Conservation (phyloP, 352 stramenopile genomes). For the Blastocystis sp. region DNA sequence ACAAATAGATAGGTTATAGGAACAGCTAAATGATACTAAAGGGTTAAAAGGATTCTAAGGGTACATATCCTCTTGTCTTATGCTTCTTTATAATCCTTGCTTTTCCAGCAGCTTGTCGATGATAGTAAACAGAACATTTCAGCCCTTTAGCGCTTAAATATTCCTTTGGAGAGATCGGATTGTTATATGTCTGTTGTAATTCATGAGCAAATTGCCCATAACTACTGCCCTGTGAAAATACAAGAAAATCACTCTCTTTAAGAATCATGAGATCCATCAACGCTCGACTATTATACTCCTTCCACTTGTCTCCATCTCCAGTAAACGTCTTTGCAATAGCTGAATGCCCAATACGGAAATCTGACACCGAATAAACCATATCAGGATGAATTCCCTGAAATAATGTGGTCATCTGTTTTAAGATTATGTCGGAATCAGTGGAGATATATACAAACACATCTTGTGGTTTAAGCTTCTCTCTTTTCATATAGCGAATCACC, state of each 20-base stretch:
- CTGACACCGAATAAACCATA: slow-evolving; percentile 26
- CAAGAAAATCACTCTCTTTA: slow-evolving; percentile 52
- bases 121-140: slow-evolving; percentile 36
- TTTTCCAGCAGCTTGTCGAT: neutral
- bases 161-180: neutral
- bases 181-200: slow-evolving; percentile 23
- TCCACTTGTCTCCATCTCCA: neutral
- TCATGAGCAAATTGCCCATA: slow-evolving; percentile 11
- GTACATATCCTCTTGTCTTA: neutral
- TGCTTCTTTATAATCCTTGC: neutral
- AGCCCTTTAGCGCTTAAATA: slow-evolving; percentile 7
- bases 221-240: slow-evolving; percentile 35
- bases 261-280: slow-evolving; percentile 34
- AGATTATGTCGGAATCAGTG: neutral
- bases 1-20: too few species aligned
- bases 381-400: neutral
- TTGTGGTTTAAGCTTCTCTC: neutral
- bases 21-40: neutral
- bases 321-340: neutral
- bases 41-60: neutral
- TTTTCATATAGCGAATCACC: neutral
- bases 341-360: slow-evolving; percentile 33
- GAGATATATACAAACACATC: slow-evolving; percentile 21
- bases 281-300: slow-evolving; percentile 1
- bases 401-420: neutral